Percentiles rank a stretch among this genome's conserved stretches.
These are phyloP conservation scores for Aureobasidium leucospermi DNA, from an alignment of 2,329 filamentous ascomycete genomes.

Conservation along the genomic window DNA sequence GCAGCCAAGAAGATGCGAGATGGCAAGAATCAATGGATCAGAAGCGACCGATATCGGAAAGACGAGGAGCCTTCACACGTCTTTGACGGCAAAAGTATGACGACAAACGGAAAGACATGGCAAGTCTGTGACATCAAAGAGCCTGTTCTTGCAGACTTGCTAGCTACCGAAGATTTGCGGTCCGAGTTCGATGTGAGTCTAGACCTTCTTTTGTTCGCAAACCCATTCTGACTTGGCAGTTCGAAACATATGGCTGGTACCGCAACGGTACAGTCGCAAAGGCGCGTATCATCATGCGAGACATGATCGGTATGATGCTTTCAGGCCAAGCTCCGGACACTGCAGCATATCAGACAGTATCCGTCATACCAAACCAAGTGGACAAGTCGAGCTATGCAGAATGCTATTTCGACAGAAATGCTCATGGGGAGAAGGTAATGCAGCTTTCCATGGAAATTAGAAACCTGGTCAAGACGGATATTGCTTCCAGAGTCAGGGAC, in stretches of 20 bases:
- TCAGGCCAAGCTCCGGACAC: conserved; percentile 25
- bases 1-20: conserved; percentile 13
- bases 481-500: neutral
- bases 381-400: neutral
- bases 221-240: conserved; percentile 16
- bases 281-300: conserved; percentile 78
- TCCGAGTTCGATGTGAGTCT: conserved; percentile 45
- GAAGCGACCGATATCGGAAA: conserved; percentile 14
- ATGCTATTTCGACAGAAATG: conserved; percentile 5
- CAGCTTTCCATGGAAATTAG: conserved; percentile 7
- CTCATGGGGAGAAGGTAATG: conserved; percentile 8
- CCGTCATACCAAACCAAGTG: neutral
- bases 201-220: conserved; percentile 44
- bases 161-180: conserved; percentile 52
- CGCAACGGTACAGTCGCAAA: conserved; percentile 75
- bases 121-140: conserved; percentile 90
- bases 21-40: conserved; percentile 13
- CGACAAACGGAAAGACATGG: conserved; percentile 81
- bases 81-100: conserved; percentile 72
- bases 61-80: conserved; percentile 50
- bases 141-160: conserved; percentile 59
- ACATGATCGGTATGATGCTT: conserved; percentile 57
- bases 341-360: conserved; percentile 16
- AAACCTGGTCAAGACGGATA: conserved; percentile 5
- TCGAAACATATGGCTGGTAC: conserved; percentile 67